Percentiles rank a stretch among this genome's conserved stretches.
Conservation (phyloP, 768 basidiomycete species). For the Tricholoma matsutake region DNA sequence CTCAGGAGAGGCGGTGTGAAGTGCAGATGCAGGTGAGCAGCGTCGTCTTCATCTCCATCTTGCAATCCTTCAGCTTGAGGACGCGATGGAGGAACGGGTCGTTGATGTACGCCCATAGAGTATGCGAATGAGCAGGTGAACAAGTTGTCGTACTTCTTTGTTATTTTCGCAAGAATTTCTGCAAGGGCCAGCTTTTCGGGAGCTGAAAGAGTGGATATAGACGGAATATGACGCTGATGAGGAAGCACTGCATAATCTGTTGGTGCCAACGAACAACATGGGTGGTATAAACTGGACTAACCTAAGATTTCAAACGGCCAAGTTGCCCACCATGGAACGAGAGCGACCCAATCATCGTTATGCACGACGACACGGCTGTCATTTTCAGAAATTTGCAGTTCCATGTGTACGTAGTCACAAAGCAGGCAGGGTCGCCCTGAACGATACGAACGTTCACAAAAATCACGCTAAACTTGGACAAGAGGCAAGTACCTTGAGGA, state of each 20-base stretch:
- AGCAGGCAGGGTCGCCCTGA: constrained; percentile 64
- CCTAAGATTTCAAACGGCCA: constrained; percentile 90
- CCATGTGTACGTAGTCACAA: constrained; percentile 75
- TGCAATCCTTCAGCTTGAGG: constrained; percentile 7
- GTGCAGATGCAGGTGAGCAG: constrained; percentile 84
- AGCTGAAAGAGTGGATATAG: constrained; percentile 54
- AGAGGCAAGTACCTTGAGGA: constrained; percentile 34
- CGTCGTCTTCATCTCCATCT: constrained; percentile 40
- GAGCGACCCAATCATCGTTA: constrained; percentile 75
- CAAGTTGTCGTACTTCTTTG: constrained; percentile 72
- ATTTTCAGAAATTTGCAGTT: constrained; percentile 40
- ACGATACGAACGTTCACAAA: neutral
- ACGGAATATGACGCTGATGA: constrained; percentile 74
- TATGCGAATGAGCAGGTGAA: constrained; percentile 89
- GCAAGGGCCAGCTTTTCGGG: constrained; percentile 68
- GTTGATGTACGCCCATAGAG: constrained; percentile 93
- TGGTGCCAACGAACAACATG: neutral
- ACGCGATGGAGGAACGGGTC: constrained; percentile 48
- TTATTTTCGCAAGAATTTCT: constrained; percentile 58
- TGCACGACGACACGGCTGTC: constrained; percentile 63
- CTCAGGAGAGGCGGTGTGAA: constrained; percentile 84
- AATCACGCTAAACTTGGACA: neutral
- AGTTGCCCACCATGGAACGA: constrained; percentile 94
- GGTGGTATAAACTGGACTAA: constrained; percentile 27
- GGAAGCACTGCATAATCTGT: constrained; percentile 56